Percentiles rank a stretch among this genome's conserved stretches.
Evolutionary conservation across 2,329 filamentous ascomycete genomes (phyloP).

Genomic region (Diaporthe citriasiana): DNA sequence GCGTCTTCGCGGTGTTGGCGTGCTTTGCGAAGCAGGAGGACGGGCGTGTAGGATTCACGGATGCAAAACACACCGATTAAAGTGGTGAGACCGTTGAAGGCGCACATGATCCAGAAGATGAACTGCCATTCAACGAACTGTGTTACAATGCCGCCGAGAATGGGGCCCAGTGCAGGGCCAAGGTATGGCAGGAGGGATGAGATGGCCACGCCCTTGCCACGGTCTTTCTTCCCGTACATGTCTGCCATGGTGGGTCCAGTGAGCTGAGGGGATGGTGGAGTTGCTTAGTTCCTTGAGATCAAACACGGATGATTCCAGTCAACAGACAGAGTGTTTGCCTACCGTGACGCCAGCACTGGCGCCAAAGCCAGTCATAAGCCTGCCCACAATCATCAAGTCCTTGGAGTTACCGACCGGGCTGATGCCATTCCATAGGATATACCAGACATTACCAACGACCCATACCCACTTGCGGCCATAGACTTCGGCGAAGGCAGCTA

Average conservation of each 20-base stretch:
- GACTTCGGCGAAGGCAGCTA: slow-evolving; percentile 53
- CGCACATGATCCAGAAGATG: slow-evolving; percentile 59
- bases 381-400: slow-evolving; percentile 21
- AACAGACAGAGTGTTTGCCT: background rate
- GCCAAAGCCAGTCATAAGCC: slow-evolving; percentile 17
- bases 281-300: background rate
- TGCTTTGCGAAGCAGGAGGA: slow-evolving; percentile 42
- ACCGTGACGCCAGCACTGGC: slow-evolving; percentile 30
- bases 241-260: slow-evolving; percentile 25
- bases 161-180: slow-evolving; percentile 58
- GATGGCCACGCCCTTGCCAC: slow-evolving; percentile 27
- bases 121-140: slow-evolving; percentile 58
- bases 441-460: slow-evolving; percentile 51
- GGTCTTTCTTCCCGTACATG: slow-evolving; percentile 17
- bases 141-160: slow-evolving; percentile 58
- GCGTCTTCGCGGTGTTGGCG: background rate
- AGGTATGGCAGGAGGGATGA: slow-evolving; percentile 44
- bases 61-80: slow-evolving; percentile 55
- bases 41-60: slow-evolving; percentile 56
- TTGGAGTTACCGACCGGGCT: slow-evolving; percentile 56
- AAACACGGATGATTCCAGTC: rapidly evolving
- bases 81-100: slow-evolving; percentile 53
- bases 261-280: slow-evolving; percentile 31
- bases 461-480: slow-evolving; percentile 53
- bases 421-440: slow-evolving; percentile 53